Percentiles rank a stretch among this genome's conserved stretches.
Evolutionary conservation across 768 basidiomycete species (phyloP).

Genomic region (Termitomyces sp.): DNA sequence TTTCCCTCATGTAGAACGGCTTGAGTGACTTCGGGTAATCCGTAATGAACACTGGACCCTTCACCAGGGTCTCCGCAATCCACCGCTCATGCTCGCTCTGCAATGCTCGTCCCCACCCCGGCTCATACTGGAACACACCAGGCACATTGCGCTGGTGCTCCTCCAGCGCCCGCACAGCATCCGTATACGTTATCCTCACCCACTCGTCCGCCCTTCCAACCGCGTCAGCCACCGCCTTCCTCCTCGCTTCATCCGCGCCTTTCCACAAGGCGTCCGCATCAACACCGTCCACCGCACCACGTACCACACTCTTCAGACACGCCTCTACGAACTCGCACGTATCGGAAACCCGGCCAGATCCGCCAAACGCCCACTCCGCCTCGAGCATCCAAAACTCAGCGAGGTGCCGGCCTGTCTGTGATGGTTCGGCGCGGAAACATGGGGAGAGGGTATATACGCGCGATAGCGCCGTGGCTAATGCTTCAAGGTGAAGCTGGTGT

Average conservation of each 20-base stretch:
- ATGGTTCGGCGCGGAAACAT: conserved; percentile 90
- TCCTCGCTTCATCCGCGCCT: conserved; percentile 29
- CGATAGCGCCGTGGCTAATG: conserved; percentile 68
- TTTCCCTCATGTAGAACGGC: conserved; percentile 94
- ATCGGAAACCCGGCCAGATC: conserved; percentile 28
- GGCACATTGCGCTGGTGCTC: conserved; percentile 23
- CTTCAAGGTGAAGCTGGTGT: conserved; percentile 93
- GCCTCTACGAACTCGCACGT: conserved; percentile 37
- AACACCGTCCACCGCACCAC: conserved; percentile 13
- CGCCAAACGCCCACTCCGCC: conserved; percentile 70
- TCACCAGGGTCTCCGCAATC: conserved; percentile 65
- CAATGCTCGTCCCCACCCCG: conserved; percentile 66
- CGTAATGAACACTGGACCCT: conserved; percentile 85
- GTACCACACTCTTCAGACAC: conserved; percentile 23
- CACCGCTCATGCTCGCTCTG: conserved; percentile 93
- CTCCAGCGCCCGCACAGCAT: conserved; percentile 61
- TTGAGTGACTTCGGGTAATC: conserved; percentile 83
- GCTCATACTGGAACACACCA: conserved; percentile 47
- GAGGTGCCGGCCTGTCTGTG: conserved; percentile 85
- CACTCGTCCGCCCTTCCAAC: conserved; percentile 40
- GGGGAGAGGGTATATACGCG: conserved; percentile 92
- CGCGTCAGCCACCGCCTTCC: conserved; percentile 30
- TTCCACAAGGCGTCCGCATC: conserved; percentile 37
- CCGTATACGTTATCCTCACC: conserved; percentile 72
- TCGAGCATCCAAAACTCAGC: conserved; percentile 99